Evolutionary conservation across 106 monocot genomes (phyloP), one percentile per base, ranked within the genome.

Genomic region (Allium sativum): DNA sequence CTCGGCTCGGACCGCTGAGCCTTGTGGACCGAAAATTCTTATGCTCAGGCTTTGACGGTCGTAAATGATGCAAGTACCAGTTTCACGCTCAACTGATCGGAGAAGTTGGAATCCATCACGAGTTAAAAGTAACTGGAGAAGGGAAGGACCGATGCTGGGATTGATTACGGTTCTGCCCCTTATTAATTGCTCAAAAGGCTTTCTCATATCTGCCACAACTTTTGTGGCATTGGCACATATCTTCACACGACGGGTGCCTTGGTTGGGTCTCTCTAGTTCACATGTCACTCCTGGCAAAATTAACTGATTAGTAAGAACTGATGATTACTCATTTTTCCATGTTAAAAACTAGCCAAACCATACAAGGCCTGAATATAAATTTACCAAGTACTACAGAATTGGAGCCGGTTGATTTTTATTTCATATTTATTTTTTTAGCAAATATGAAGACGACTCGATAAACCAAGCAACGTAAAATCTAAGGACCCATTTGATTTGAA

Each of bases 141-240:
- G 42, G 3, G 61, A 48, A 3, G 71, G 69, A 9, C 75, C 80
- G 47, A 96, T 64, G 52, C 74, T 31, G 21, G 79, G 74, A 69
- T 95, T 76, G 44, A 44, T 76, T 18, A 96, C 41, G 1, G 53
- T 79, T 69, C 76, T 90, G 15, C 96, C 96, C 73, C 73, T 80
- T 44, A 78, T 80, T 41, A 96, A 68, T 62, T 60, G 46, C 61
- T 96, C 95, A 31, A 96, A 59, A 44, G 87, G 83, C 56, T 69
- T 79, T 60, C 95, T 78, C 55, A 90, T 12, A 64, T 90, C 87
- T 41, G 84, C 84, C 13, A 96, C 78, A 12, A 55, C 77, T 75
- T 90, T 90, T 31, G 96, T 81, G 12, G 76, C 83, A 58, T 76
- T 76, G 17, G 96, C 91, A 52, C 62, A 73, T 14, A 96, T 60